Evolutionary conservation across 164 flowering plant genomes (phyloP), one percentile per base, ranked within the genome.

Genomic region (Tetracentron sinense): DNA sequence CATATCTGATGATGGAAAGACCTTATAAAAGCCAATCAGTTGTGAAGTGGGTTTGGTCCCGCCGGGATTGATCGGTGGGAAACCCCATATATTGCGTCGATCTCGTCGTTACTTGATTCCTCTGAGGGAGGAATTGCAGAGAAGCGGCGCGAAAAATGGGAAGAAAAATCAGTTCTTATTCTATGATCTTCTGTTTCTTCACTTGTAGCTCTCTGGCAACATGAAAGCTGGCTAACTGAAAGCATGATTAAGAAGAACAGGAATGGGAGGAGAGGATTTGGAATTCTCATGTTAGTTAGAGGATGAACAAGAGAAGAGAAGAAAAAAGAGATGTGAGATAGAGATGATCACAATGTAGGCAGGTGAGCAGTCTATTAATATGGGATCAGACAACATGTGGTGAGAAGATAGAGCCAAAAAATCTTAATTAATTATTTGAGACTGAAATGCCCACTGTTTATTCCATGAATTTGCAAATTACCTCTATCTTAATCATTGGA

Each of bases 31-130:
- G n/a, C n/a, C n/a, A n/a, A n/a, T n/a, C n/a, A n/a, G n/a, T n/a
- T n/a, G n/a, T n/a, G n/a, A 54, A 73, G 74, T 1, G 79, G 79
- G 56, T 69, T 73, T 16, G 79, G 76, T 38, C 76, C 76, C 11
- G 48, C 67, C 6, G 76, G 79, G 62, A 73, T 73, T 11, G 15
- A 25, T 65, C 73, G 51, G 10, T 58, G 52, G 0, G 78, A 71
- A 60, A 62, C 73, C 15, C 70, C 75, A 48, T 64, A 62, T 23
- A 42, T 23, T 14, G 19, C 31, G 25, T n/a, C n/a, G n/a, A n/a
- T n/a, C n/a, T 60, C 26, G 3, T 68, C 56, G 5, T 19, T 63
- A 22, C 12, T 48, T 15, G 69, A 65, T 64, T 42, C 42, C 53
- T 55, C 26, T 6, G 74, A 66, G 58, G n/a, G n/a, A n/a, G 53